A percentile compares a stretch with the other conserved stretches of the same genome.
Evolutionary conservation across 176 grass and related monocot species (phyloP).

Genomic region (Oryza punctata): DNA sequence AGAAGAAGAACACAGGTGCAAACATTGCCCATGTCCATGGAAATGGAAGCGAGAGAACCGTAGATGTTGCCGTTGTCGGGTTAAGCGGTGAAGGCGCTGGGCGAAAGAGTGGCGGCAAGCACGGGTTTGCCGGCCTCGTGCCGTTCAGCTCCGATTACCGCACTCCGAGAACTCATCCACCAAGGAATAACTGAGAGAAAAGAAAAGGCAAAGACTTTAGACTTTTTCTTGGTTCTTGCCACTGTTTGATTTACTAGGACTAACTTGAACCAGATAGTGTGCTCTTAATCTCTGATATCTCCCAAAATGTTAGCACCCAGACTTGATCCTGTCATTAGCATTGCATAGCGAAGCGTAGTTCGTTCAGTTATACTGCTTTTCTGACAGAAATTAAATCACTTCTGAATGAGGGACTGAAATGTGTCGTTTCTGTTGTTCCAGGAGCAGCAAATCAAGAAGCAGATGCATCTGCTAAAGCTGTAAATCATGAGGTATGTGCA

Average conservation of each 20-base stretch:
- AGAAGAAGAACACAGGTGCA: conserved; percentile 63
- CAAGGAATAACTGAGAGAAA: conserved; percentile 73
- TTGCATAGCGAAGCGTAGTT: background rate
- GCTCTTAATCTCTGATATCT: background rate
- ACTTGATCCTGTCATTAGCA: background rate
- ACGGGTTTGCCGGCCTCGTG: conserved; percentile 43
- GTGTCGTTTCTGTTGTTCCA: conserved; percentile 2
- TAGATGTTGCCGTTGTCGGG: conserved; percentile 48
- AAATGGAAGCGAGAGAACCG: conserved; percentile 43
- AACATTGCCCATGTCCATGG: conserved; percentile 35
- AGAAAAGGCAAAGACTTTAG: conserved; percentile 51
- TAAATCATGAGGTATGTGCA: conserved; percentile 39
- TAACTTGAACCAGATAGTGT: background rate
- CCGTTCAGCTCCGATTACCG: conserved; percentile 68
- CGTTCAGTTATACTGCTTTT: background rate
- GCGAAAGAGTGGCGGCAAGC: conserved; percentile 19
- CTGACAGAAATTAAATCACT: background rate
- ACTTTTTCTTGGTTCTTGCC: conserved; percentile 37
- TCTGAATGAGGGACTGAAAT: conserved; percentile 17
- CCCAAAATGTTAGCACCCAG: no score
- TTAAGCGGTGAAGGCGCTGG: conserved; percentile 19
- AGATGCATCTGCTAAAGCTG: conserved; percentile 4
- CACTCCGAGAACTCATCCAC: conserved; percentile 62
- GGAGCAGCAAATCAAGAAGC: conserved; percentile 24
- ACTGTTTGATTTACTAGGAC: conserved; percentile 5